Conservation (phyloP, 78 protist species). For the Thecamonas trahens region DNA sequence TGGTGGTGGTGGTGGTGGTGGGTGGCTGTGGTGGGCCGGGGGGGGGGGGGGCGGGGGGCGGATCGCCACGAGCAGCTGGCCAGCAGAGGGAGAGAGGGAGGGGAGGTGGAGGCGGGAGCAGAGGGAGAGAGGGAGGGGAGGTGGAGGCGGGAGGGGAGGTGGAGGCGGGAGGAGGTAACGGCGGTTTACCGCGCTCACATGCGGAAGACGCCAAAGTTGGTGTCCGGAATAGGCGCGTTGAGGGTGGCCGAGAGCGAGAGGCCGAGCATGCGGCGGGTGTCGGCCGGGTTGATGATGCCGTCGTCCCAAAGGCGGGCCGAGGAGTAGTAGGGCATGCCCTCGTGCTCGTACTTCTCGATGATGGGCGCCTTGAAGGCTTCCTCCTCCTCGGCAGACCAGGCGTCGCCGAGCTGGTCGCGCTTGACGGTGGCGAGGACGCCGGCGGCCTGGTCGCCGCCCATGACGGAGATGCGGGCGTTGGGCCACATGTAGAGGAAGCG, state of each 20-base stretch:
- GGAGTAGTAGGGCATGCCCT: conserved; percentile 77
- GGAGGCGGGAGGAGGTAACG: no score
- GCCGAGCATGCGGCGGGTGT: conserved; percentile 69
- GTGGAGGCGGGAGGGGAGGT: no score
- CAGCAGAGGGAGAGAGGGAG: no score
- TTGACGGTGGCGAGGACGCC: conserved; percentile 22
- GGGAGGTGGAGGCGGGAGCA: no score
- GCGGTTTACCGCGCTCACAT: conserved; percentile 47
- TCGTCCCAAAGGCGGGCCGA: conserved; percentile 95
- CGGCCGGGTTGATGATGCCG: conserved; percentile 87
- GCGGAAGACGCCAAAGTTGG: conserved; percentile 74
- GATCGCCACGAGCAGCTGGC: no score
- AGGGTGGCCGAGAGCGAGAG: conserved; percentile 60
- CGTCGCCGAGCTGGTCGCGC: conserved; percentile 1
- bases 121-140: no score
- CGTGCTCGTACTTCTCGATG: conserved; percentile 67
- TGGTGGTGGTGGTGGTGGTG: no score
- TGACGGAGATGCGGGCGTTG: conserved; percentile 86
- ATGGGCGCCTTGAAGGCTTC: conserved; percentile 44
- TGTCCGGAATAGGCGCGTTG: conserved; percentile 52
- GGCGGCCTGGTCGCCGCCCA: conserved; percentile 97
- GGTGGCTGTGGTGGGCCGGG: no score
- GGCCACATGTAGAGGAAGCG: conserved; percentile 95
- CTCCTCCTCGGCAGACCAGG: conserved; percentile 57
- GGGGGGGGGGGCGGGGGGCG: no score